A percentile compares a stretch with the other conserved stretches of the same genome.
Evolutionary conservation across 2,329 filamentous ascomycete species (phyloP).

Genomic region (Cladosporium sp.): DNA sequence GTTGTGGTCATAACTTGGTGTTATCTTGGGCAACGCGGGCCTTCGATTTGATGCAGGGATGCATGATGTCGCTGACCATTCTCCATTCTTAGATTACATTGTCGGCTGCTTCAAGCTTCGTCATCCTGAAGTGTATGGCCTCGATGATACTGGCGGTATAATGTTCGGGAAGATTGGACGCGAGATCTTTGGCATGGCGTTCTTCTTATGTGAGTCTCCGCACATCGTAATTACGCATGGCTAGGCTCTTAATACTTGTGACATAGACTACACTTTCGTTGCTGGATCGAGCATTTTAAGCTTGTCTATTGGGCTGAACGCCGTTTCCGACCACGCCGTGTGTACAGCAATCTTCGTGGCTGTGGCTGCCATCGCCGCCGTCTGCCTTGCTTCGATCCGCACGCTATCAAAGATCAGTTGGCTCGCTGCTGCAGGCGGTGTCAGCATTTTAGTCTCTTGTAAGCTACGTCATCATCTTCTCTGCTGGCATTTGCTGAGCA

Average conservation of each 20-base stretch:
- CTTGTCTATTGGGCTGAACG: conserved; percentile 54
- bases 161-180: conserved; percentile 47
- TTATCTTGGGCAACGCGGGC: no score
- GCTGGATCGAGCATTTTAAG: conserved; percentile 54
- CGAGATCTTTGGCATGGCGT: conserved; percentile 40
- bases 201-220: conserved; percentile 35
- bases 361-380: not conserved
- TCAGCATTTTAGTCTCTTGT: conserved; percentile 45
- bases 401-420: conserved; percentile 42
- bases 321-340: conserved; percentile 50
- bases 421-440: conserved; percentile 56
- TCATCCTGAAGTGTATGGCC: conserved; percentile 50
- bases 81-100: conserved; percentile 35
- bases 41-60: no score
- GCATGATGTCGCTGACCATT: not conserved
- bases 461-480: not conserved
- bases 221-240: no score
- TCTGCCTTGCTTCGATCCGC: not conserved
- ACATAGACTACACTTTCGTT: conserved; percentile 54
- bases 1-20: no score
- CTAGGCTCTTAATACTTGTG: conserved; percentile 36
- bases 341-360: conserved; percentile 50
- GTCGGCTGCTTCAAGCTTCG: conserved; percentile 46
- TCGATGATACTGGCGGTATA: conserved; percentile 49
- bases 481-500: not conserved